These are phyloP conservation scores for Apiospora marii DNA, from an alignment of 2,329 filamentous ascomycete species.

Conservation along the genomic window DNA sequence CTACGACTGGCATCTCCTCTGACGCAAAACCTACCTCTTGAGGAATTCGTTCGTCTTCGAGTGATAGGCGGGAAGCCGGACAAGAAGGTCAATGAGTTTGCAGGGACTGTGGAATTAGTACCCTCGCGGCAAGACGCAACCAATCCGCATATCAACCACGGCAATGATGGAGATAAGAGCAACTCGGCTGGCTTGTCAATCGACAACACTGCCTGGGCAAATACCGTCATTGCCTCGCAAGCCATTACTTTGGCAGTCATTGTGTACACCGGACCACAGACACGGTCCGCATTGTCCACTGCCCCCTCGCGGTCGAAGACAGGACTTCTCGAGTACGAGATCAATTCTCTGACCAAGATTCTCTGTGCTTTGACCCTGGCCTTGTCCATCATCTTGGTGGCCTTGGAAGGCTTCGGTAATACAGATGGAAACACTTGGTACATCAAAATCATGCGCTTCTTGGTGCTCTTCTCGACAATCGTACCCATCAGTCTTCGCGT, in stretches of 20 bases:
- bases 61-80: constrained; percentile 91
- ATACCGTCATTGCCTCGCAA: constrained; percentile 94
- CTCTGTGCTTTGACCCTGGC: constrained; percentile 87
- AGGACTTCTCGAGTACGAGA: constrained; percentile 92
- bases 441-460: constrained; percentile 95
- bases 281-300: constrained; percentile 91
- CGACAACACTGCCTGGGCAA: constrained; percentile 98
- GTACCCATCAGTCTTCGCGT: constrained; percentile 96
- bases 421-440: constrained; percentile 81
- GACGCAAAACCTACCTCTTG: constrained; percentile 78
- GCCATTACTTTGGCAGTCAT: constrained; percentile 88
- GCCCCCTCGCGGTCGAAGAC: constrained; percentile 92
- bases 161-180: constrained; percentile 44
- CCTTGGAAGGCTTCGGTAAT: constrained; percentile 80
- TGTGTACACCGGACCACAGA: constrained; percentile 94
- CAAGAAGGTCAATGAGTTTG: constrained; percentile 92
- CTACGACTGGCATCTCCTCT: constrained; percentile 85
- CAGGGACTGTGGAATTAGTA: constrained; percentile 83
- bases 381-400: constrained; percentile 87
- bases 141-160: constrained; percentile 48
- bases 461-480: constrained; percentile 98
- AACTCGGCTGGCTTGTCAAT: constrained; percentile 82
- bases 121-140: constrained; percentile 60
- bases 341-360: constrained; percentile 97
- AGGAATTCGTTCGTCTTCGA: constrained; percentile 73